These are phyloP conservation scores for Fulvia fulva DNA, from an alignment of 2,329 filamentous ascomycete species.

Conservation along the genomic window DNA sequence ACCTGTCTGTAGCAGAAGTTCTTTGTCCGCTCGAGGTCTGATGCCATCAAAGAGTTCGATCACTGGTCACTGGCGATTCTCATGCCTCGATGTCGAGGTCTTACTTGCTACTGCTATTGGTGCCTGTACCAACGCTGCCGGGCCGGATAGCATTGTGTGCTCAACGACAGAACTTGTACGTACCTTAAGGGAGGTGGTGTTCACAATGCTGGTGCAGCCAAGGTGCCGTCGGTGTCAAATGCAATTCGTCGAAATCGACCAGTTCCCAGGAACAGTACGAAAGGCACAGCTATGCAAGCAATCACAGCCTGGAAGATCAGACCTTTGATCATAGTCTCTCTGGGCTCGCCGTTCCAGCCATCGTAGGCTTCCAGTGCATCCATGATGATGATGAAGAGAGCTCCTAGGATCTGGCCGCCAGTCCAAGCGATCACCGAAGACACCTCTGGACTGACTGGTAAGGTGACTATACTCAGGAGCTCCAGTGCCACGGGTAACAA, in stretches of 20 bases:
- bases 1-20: neutral
- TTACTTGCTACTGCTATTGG: too few relatives aligned
- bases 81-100: too few relatives aligned
- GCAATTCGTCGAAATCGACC: constrained; percentile 31
- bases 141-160: too few relatives aligned
- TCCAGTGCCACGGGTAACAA: constrained; percentile 83
- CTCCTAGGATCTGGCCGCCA: constrained; percentile 80
- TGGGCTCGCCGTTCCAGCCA: constrained; percentile 30
- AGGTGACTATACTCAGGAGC: constrained; percentile 79
- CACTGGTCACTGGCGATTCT: too few relatives aligned
- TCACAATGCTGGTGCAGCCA: neutral
- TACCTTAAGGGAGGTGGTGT: neutral
- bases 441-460: constrained; percentile 82
- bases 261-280: constrained; percentile 16
- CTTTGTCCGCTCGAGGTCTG: neutral
- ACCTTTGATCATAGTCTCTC: constrained; percentile 65
- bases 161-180: too few relatives aligned
- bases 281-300: constrained; percentile 59
- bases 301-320: constrained; percentile 77
- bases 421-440: constrained; percentile 81
- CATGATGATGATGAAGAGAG: constrained; percentile 76
- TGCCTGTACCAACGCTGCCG: too few relatives aligned
- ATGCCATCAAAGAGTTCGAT: too few relatives aligned
- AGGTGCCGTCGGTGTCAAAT: neutral
- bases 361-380: constrained; percentile 61